Conservation (phyloP, 345 rosid genomes). For the Hibiscus trionum region DNA sequence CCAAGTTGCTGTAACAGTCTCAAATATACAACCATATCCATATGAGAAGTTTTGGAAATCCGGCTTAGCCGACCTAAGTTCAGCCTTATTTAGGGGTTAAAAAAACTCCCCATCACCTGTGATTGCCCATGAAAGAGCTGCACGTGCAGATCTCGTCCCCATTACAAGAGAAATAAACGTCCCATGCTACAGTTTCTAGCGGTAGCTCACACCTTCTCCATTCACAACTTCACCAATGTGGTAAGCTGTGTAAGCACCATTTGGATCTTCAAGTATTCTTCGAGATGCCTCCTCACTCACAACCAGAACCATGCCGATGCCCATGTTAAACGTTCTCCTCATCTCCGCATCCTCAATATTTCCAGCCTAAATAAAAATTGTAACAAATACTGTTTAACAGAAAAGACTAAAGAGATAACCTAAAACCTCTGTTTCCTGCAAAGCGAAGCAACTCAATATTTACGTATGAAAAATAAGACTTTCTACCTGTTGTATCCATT, state of each 20-base stretch:
- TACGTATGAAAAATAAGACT: slow-evolving; percentile 2
- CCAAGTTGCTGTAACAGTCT: too few species aligned
- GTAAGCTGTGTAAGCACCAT: slow-evolving; percentile 38
- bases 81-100: not conserved
- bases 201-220: slow-evolving; percentile 67
- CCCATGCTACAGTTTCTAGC: not conserved
- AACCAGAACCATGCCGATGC: slow-evolving; percentile 85
- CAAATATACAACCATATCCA: not conserved
- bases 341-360: slow-evolving; percentile 74
- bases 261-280: slow-evolving; percentile 41
- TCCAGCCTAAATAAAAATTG: slow-evolving; percentile 43
- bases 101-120: not conserved
- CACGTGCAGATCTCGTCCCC: not conserved
- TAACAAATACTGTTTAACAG: not conserved
- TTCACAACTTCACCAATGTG: slow-evolving; percentile 64
- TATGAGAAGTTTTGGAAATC: not conserved
- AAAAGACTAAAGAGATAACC: not conserved
- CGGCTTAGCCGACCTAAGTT: not conserved
- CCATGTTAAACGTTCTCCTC: slow-evolving; percentile 87
- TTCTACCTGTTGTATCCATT: slow-evolving; percentile 83
- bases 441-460: not conserved
- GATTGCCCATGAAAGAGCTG: not conserved
- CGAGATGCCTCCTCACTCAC: slow-evolving; percentile 52
- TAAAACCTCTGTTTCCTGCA: not conserved
- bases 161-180: not conserved